Conservation (phyloP, 2,329 filamentous ascomycete species). For the Apiospora koreana region DNA sequence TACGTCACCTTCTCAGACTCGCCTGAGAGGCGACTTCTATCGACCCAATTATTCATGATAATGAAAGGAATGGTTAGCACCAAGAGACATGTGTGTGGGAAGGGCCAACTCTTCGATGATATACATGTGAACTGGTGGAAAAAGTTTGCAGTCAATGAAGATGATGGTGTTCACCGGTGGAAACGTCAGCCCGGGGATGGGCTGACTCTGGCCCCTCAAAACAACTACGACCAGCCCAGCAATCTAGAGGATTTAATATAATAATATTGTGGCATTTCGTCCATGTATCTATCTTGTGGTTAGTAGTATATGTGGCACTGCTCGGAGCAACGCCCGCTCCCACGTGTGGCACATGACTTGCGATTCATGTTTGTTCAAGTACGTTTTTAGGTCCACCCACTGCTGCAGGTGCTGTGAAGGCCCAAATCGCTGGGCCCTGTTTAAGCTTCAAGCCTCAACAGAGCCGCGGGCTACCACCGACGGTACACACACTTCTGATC, state of each 20-base stretch:
- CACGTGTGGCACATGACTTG: background rate
- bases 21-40: background rate
- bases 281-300: background rate
- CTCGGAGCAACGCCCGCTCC: background rate
- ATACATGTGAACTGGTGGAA: too few species aligned
- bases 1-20: background rate
- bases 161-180: background rate
- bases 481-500: background rate
- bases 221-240: background rate
- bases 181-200: background rate
- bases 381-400: background rate
- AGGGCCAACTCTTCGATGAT: too few species aligned
- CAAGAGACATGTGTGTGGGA: background rate
- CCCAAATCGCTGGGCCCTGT: background rate
- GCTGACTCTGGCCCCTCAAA: background rate
- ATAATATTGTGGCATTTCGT: background rate
- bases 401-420: background rate
- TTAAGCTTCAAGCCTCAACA: background rate
- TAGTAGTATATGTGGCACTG: background rate
- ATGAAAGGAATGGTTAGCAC: background rate
- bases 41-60: constrained; percentile 1
- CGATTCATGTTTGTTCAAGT: too few species aligned
- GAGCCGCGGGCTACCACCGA: background rate
- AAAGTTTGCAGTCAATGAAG: background rate
- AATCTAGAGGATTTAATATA: background rate